Evolutionary conservation across 1,139 yeast species (phyloP).

Genomic region (Saccharomyces pastorianus): DNA sequence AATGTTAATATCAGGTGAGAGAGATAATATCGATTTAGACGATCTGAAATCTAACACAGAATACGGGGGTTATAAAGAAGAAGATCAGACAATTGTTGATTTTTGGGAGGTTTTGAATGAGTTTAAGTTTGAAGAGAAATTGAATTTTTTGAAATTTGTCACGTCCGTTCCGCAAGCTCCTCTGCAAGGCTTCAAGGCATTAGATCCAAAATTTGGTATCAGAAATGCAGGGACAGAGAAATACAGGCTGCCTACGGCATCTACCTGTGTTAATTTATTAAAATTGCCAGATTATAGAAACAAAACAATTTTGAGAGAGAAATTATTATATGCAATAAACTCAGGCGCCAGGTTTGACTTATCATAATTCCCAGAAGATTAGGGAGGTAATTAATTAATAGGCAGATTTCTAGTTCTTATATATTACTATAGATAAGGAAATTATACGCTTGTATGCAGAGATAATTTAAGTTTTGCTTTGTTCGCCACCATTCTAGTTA

Average conservation of each 20-base stretch:
- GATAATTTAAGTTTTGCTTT: background rate
- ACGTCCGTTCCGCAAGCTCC: constrained; percentile 93
- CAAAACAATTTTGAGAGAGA: constrained; percentile 48
- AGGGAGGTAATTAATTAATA: background rate
- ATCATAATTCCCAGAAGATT: constrained; percentile 34
- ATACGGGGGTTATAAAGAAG: constrained; percentile 58
- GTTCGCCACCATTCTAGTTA: background rate
- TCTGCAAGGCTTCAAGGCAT: constrained; percentile 67
- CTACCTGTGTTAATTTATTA: constrained; percentile 84
- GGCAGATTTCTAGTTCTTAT: background rate
- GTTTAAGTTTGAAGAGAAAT: constrained; percentile 51
- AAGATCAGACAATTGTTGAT: constrained; percentile 47
- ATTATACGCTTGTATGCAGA: background rate
- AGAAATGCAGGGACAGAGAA: constrained; percentile 52
- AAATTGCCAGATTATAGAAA: constrained; percentile 76
- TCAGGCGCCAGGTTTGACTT: constrained; percentile 84
- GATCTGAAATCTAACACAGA: constrained; percentile 60
- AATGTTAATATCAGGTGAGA: constrained; percentile 78
- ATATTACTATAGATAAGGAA: background rate
- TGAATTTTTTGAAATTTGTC: constrained; percentile 69
- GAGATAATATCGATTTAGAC: constrained; percentile 54
- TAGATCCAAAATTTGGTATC: constrained; percentile 76
- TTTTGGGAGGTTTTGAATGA: constrained; percentile 77
- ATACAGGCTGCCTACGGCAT: constrained; percentile 75
- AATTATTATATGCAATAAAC: constrained; percentile 67